A percentile compares a stretch with the other conserved stretches of the same genome.
These are phyloP conservation scores for Alternaria panax DNA, from an alignment of 2,329 filamentous ascomycete genomes.

Conservation along the genomic window DNA sequence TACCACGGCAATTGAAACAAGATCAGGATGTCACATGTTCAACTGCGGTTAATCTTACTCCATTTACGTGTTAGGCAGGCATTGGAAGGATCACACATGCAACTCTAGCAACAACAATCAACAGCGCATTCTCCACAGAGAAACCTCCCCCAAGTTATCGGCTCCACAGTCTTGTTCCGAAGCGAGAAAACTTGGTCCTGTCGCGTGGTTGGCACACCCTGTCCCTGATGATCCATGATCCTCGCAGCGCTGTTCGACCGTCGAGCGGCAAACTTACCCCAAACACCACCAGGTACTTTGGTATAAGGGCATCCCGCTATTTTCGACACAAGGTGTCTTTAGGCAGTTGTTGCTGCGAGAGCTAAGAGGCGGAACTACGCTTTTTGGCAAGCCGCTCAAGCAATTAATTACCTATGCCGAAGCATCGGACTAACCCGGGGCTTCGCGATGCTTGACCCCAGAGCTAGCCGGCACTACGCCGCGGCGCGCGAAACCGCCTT, in stretches of 20 bases:
- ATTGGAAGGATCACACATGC: background rate
- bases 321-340: slow-evolving; percentile 4
- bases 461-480: background rate
- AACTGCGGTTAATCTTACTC: background rate
- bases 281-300: background rate
- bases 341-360: background rate
- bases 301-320: background rate
- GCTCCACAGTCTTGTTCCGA: slow-evolving; percentile 8
- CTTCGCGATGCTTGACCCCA: slow-evolving; percentile 3
- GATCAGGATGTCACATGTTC: background rate
- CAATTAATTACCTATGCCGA: slow-evolving; percentile 6
- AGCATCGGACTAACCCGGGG: slow-evolving; percentile 11
- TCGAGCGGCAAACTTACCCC: background rate
- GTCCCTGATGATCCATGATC: slow-evolving; percentile 7
- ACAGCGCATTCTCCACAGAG: slow-evolving; percentile 10
- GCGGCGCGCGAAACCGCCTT: slow-evolving; percentile 4
- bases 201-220: slow-evolving; percentile 4
- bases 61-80: background rate
- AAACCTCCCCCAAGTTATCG: background rate
- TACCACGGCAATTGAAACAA: background rate
- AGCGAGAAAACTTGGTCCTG: background rate
- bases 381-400: slow-evolving; percentile 17
- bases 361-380: slow-evolving; percentile 8
- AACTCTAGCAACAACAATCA: background rate
- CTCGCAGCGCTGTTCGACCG: background rate